Base-by-base conservation (phyloP, 169 alveolate species). In the Plasmodium inui region DNA sequence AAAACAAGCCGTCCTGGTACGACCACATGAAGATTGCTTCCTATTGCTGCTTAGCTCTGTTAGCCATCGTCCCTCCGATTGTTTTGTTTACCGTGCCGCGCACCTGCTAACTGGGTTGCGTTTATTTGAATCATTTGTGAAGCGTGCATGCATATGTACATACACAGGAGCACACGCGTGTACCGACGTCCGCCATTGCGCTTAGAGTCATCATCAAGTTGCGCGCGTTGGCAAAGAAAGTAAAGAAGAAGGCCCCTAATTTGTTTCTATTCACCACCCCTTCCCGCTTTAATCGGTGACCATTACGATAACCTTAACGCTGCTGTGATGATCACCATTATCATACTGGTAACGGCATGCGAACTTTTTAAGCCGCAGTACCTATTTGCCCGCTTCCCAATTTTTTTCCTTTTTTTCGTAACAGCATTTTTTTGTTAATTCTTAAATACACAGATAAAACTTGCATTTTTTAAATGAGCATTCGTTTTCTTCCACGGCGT, bases 1-100 rank as follows among this genome's bases (percentile, higher is more conserved):
- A 80, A 70, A 94, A 94, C 32, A 96, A 96, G 67, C 97, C 98
- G 12, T 57, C 79, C 46, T 96, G 98, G 98, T 96, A 96, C 17
- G 71, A 88, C 37, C 67, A 88, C 67, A n/a, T 39, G 55, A 80
- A 53, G 44, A 80, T 70, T 3, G 94, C 85, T 17, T 93, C 97
- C 30, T 85, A 93, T 88, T 81, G 44, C 12, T 34, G 61, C 32
- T 79, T 88, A 30, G 94, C 70, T 17, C 67, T 88, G 53, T 67
- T 88, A 41, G 90, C 89, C 19, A 32, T 78, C 44, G 37, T 88
- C 10, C 94, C 94, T 17, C 44, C 94, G 19, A 57, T 88, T 67
- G 76, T 88, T 67, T 88, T 88, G 70, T 79, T 76, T 57, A 67
- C 90, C 39, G 74, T 88, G 9, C 83, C 80, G 6, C 94, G 94